Evolutionary conservation across 441 rosid species (phyloP).

Genomic region (Erodium trifolium): DNA sequence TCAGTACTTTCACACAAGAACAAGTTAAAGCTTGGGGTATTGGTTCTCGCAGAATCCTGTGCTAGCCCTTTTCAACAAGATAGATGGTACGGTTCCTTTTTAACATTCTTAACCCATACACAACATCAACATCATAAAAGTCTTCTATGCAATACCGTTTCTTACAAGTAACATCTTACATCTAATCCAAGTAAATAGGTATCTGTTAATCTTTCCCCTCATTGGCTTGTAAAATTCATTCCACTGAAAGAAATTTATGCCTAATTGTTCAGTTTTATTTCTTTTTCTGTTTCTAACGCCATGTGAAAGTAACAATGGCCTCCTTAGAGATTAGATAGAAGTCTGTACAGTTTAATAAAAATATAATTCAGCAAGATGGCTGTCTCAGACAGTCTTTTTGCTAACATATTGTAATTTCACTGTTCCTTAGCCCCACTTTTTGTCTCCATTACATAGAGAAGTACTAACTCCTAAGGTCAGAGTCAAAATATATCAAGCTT

Average conservation of each 20-base stretch:
- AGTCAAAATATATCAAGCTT: neutral
- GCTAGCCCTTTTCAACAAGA: neutral
- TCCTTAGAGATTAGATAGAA: neutral
- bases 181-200: constrained; percentile 16
- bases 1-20: too few relatives aligned
- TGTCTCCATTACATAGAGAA: neutral
- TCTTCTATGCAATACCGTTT: neutral
- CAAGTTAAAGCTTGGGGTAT: neutral
- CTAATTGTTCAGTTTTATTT: neutral
- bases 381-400: neutral
- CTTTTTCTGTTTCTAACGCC: neutral
- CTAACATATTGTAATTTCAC: neutral
- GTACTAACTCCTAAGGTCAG: neutral
- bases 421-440: neutral
- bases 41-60: constrained; percentile 7
- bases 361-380: too few relatives aligned
- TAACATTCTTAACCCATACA: constrained; percentile 14
- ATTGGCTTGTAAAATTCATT: constrained; percentile 14
- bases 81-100: constrained; percentile 24
- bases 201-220: constrained; percentile 5
- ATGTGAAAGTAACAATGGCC: neutral
- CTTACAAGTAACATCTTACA: constrained; percentile 17
- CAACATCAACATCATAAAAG: constrained; percentile 7
- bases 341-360: too few relatives aligned
- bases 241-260: constrained; percentile 5